Percentiles rank a stretch among this genome's conserved stretches.
These are phyloP conservation scores for Rutstroemia sp. DNA, from an alignment of 2,329 filamentous ascomycete species.

Conservation along the genomic window DNA sequence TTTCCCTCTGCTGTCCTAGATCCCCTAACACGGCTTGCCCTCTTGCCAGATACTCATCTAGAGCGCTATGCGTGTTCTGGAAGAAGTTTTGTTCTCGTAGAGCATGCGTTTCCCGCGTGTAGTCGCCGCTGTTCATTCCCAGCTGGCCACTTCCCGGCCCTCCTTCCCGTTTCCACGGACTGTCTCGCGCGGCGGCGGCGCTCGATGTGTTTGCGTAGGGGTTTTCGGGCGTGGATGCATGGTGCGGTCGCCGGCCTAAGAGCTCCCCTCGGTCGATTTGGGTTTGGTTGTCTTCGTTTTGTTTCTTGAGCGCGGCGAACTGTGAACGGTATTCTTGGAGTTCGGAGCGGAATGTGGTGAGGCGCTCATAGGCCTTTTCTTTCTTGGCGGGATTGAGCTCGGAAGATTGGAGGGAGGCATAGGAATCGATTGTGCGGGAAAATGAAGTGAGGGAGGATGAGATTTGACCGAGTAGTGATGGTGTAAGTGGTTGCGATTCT, in stretches of 20 bases:
- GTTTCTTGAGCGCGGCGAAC: slow-evolving; percentile 69
- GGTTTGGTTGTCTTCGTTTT: slow-evolving; percentile 66
- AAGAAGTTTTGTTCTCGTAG: slow-evolving; percentile 88
- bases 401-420: slow-evolving; percentile 74
- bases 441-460: slow-evolving; percentile 75
- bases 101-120: slow-evolving; percentile 70
- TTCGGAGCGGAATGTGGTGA: slow-evolving; percentile 79
- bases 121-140: slow-evolving; percentile 50
- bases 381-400: slow-evolving; percentile 89
- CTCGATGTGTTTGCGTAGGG: slow-evolving; percentile 64
- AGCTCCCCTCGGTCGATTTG: slow-evolving; percentile 67
- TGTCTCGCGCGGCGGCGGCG: slow-evolving; percentile 14
- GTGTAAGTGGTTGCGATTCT: slow-evolving; percentile 41
- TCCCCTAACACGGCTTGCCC: slow-evolving; percentile 87
- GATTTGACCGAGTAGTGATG: slow-evolving; percentile 63
- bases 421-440: slow-evolving; percentile 86
- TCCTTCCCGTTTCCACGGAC: slow-evolving; percentile 26
- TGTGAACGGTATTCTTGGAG: slow-evolving; percentile 71
- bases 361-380: slow-evolving; percentile 78
- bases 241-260: slow-evolving; percentile 78
- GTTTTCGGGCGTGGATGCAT: slow-evolving; percentile 77
- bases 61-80: slow-evolving; percentile 67
- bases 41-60: slow-evolving; percentile 90
- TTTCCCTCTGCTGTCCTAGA: slow-evolving; percentile 81
- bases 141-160: slow-evolving; percentile 21